Base-by-base conservation (phyloP, 2,329 filamentous ascomycete genomes). In the Chlorencoelia australis region DNA sequence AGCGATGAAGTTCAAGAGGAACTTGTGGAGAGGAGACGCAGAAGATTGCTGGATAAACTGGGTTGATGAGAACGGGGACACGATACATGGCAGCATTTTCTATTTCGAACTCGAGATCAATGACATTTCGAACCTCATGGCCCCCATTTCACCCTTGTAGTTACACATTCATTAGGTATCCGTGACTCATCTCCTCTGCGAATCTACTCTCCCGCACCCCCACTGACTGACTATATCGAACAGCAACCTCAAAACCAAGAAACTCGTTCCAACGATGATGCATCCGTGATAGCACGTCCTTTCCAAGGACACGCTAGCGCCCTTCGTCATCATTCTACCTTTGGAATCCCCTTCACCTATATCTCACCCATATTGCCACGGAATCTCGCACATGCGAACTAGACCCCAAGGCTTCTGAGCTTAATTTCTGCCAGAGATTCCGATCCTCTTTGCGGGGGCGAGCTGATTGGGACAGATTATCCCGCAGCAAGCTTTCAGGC, bases 1-100 rank as follows among this genome's bases (percentile, higher is more conserved):
- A 62, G 86, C 39, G 86, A 94, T 14, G 85, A 96, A 58, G 89
- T 96, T n/a, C 86, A 95, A 61, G 76, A 88, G 55, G 91, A 96
- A 61, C 64, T 98, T 49, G 72, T 98, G 37, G 87, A 95, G 48
- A 71, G 89, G 61, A 74, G 88, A 61, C 77, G 85, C 58, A 73
- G 79, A 60, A 85, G 80, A 58, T 64, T 98, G 43, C 63, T 98
- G 48, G 86, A 95, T 51, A 89, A 91, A 63, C 28, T 58, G 19
- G 55, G 55, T 17, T 56, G 20, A 42, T 7, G 25, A 20, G n/a
- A 14, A 8, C 10, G 18, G 14, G 10, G 3, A n/a, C 13, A 6
- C 4, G 5, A n/a, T 20, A 20, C 13, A 9, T 28, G 7, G 15
- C 7, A n/a, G n/a, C 21, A 8, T 21, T 28, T 30, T 21, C 11